phyloP scores from a whole-genome alignment of 73 alveolate species.

The Stentor coeruleus region DNA sequence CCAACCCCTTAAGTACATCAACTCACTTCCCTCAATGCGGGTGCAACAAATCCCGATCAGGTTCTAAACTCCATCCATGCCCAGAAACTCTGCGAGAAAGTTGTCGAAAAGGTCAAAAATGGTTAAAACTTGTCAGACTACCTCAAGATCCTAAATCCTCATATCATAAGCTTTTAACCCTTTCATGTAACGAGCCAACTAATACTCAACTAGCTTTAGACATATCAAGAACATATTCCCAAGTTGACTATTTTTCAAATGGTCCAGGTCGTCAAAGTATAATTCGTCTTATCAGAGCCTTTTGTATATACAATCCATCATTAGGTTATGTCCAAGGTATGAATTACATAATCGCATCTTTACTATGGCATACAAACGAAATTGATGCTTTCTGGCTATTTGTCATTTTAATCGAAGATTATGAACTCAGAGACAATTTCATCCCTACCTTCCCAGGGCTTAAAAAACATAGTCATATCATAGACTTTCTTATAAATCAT shows the following conservation, averaged over 20 bases:
- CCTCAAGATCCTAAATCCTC: background rate
- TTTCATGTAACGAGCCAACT: background rate
- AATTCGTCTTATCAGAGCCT: background rate
- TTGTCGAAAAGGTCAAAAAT: background rate
- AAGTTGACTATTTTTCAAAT: background rate
- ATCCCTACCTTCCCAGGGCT: conserved; percentile 65
- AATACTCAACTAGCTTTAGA: background rate
- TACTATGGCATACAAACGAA: conserved; percentile 75
- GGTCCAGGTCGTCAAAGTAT: background rate
- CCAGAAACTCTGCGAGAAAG: background rate
- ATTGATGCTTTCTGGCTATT: conserved; percentile 80
- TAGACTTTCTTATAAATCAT: conserved; percentile 36
- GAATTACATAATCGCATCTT: conserved; percentile 82
- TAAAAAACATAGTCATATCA: conserved; percentile 43
- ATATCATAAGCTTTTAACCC: background rate
- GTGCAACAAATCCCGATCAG: background rate
- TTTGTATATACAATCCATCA: background rate
- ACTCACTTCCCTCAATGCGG: conserved; percentile 7
- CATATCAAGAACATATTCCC: background rate
- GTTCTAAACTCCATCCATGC: background rate
- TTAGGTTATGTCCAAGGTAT: conserved; percentile 76
- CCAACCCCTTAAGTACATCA: no score
- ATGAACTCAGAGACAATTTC: conserved; percentile 60
- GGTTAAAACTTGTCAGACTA: background rate
- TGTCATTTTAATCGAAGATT: conserved; percentile 66